Percentiles rank a stretch among this genome's conserved stretches.
phyloP scores from a whole-genome alignment of 495 filamentous ascomycete genomes.

The Penicillium ucsense region DNA sequence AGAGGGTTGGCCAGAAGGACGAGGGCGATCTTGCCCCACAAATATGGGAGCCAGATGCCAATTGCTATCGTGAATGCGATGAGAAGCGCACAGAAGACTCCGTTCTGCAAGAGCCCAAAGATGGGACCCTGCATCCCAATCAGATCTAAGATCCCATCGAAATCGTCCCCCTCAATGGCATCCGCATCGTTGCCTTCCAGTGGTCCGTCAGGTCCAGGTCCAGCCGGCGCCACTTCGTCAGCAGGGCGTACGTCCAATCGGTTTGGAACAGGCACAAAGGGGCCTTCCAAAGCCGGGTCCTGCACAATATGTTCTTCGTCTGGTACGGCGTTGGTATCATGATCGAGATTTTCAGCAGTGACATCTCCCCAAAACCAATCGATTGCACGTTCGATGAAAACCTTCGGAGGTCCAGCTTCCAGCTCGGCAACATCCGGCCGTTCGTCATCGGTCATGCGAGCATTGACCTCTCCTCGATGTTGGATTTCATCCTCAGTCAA shows the following conservation, averaged over 20 bases:
- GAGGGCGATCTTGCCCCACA: slow-evolving; percentile 74
- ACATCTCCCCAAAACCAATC: slow-evolving; percentile 62
- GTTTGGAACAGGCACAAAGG: slow-evolving; percentile 48
- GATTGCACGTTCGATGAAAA: slow-evolving; percentile 13
- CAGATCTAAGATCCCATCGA: slow-evolving; percentile 95
- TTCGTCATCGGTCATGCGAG: no score
- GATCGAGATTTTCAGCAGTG: slow-evolving; percentile 18
- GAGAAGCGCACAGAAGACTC: slow-evolving; percentile 82
- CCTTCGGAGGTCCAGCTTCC: slow-evolving; percentile 7
- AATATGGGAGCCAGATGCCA: slow-evolving; percentile 85
- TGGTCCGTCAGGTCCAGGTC: slow-evolving; percentile 18
- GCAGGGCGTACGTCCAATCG: slow-evolving; percentile 5
- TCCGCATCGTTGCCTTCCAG: slow-evolving; percentile 46
- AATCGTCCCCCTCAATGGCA: slow-evolving; percentile 75
- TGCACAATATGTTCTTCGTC: slow-evolving; percentile 52
- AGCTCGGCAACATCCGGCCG: no score
- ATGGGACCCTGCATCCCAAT: slow-evolving; percentile 94
- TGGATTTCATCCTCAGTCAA: not conserved
- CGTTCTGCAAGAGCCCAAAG: slow-evolving; percentile 83
- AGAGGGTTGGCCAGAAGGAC: slow-evolving; percentile 72
- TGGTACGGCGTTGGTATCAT: slow-evolving; percentile 20
- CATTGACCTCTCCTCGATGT: no score
- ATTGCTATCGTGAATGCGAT: slow-evolving; percentile 75
- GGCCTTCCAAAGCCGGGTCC: slow-evolving; percentile 50
- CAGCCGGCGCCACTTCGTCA: slow-evolving; percentile 20